Conservation (phyloP, 345 rosid genomes). For the Anastatica hierochuntica region DNA sequence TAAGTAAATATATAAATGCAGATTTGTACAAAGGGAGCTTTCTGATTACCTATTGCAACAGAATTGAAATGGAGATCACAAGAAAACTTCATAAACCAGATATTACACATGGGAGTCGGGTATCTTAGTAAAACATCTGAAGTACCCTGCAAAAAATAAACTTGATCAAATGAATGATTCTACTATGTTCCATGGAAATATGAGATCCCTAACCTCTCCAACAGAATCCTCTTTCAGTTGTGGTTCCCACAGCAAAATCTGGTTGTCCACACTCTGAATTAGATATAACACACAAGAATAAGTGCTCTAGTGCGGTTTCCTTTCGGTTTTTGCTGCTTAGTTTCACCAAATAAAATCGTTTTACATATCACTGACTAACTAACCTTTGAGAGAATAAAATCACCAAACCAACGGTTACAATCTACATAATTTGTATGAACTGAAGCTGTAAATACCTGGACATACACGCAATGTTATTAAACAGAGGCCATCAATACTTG, state of each 20-base stretch:
- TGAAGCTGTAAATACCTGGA: constrained; percentile 87
- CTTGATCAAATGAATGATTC: too few species aligned
- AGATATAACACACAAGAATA: constrained; percentile 2
- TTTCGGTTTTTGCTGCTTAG: too few species aligned
- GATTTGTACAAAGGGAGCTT: background rate
- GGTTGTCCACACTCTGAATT: constrained; percentile 99
- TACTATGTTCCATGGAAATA: too few species aligned
- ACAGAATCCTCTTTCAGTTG: constrained; percentile 93
- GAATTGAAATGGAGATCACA: constrained; percentile 70
- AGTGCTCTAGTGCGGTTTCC: too few species aligned
- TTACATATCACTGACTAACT: too few species aligned
- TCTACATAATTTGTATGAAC: constrained; percentile 91
- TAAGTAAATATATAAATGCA: too few species aligned
- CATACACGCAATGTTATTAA: constrained; percentile 8
- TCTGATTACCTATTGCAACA: constrained; percentile 60
- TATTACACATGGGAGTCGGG: constrained; percentile 86
- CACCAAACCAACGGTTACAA: constrained; percentile 96
- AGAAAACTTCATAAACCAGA: constrained; percentile 97
- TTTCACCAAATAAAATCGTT: background rate
- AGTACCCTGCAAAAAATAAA: too few species aligned
- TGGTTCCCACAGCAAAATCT: constrained; percentile 92
- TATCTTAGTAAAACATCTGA: constrained; percentile 83
- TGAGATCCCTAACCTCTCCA: too few species aligned
- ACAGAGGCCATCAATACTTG: background rate
- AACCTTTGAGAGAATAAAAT: constrained; percentile 87